phyloP scores from a whole-genome alignment of 176 grass and related monocot species.

The bread wheat (Triticum aestivum) region DNA sequence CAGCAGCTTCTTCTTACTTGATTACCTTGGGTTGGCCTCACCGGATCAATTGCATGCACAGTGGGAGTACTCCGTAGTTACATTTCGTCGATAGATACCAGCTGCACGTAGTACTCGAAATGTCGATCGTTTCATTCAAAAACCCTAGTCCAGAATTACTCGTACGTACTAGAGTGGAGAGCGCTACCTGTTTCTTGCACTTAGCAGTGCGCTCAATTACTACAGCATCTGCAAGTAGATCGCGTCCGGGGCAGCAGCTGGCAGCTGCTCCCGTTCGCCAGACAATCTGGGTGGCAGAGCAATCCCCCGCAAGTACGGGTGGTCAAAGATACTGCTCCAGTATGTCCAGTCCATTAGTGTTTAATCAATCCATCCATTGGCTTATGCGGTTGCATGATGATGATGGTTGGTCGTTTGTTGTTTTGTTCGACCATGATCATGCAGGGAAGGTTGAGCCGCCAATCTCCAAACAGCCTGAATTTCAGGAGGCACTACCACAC shows the following conservation, averaged over 20 bases:
- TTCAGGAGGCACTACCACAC: neutral
- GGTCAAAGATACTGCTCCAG: neutral
- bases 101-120: too few relatives aligned
- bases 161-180: too few relatives aligned
- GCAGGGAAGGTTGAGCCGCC: neutral
- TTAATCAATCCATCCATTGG: neutral
- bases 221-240: neutral
- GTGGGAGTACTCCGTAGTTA: too few relatives aligned
- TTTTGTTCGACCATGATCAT: neutral
- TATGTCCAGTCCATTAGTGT: neutral
- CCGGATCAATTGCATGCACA: too few relatives aligned
- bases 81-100: too few relatives aligned
- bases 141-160: too few relatives aligned
- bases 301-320: neutral
- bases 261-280: neutral
- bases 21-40: too few relatives aligned
- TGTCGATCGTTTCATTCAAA: too few relatives aligned
- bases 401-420: neutral
- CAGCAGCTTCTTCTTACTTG: too few relatives aligned
- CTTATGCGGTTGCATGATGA: neutral
- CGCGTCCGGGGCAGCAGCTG: neutral
- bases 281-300: neutral
- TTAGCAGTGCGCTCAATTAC: too few relatives aligned
- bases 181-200: too few relatives aligned
- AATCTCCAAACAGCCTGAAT: neutral